Evolutionary conservation across 2,329 filamentous ascomycete genomes (phyloP).

Genomic region (Aspergillus transmontanensis): DNA sequence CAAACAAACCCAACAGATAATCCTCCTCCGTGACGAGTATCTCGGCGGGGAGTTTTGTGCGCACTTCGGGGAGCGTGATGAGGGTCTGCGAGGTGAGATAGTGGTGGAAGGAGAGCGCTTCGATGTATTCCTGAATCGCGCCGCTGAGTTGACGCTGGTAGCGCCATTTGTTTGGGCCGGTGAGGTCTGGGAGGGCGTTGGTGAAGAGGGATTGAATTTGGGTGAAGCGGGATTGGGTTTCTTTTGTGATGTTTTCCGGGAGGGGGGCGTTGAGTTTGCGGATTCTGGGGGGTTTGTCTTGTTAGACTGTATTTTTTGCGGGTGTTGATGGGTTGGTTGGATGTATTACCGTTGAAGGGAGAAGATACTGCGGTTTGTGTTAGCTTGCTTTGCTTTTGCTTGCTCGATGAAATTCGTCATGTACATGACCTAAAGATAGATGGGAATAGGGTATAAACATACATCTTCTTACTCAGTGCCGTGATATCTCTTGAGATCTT

Average conservation of each 20-base stretch:
- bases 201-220: constrained; percentile 72
- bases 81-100: constrained; percentile 79
- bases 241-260: constrained; percentile 68
- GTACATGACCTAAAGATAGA: neutral
- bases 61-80: constrained; percentile 67
- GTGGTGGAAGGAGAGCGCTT: constrained; percentile 84
- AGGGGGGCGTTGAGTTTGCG: constrained; percentile 51
- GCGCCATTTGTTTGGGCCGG: constrained; percentile 77
- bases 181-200: constrained; percentile 70
- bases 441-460: constrained; percentile 30
- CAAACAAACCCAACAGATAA: constrained; percentile 88
- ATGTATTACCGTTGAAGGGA: constrained; percentile 70
- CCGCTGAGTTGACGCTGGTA: constrained; percentile 76
- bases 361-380: constrained; percentile 66
- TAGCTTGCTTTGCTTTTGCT: constrained; percentile 9
- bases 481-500: constrained; percentile 93
- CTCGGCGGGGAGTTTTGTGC: constrained; percentile 45
- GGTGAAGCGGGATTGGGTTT: constrained; percentile 68
- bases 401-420: neutral
- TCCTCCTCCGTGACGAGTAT: constrained; percentile 76
- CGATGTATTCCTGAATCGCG: constrained; percentile 91
- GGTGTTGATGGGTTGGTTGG: neutral
- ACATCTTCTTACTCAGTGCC: constrained; percentile 96
- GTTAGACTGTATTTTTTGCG: neutral
- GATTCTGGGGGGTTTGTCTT: constrained; percentile 29